Evolutionary conservation across 1,139 yeast genomes (phyloP), one percentile per base, ranked within the genome.

Genomic region (Kluyveromyces sp.): DNA sequence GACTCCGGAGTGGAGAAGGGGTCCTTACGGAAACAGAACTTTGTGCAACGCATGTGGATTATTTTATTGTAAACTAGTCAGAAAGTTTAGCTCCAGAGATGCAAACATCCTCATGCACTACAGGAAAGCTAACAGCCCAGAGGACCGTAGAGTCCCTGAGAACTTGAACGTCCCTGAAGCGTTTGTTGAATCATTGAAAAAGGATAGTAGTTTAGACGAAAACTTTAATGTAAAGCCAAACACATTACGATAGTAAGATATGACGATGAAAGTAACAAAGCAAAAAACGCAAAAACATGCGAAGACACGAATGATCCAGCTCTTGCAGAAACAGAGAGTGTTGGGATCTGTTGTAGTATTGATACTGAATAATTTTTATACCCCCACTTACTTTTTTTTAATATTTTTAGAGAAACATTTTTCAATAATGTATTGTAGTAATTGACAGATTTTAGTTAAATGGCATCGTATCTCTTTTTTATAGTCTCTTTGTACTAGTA

Each of bases 1-100:
- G 46, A 84, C 94, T 0, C 92, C 94, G 1, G 94, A 84, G 62
- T 84, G 94, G 94, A 73, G 94, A 59, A 69, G 86, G 46, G 94
- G 94, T 0, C 94, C 92, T 1, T 78, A 80, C 50, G 90, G 90
- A 0, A 79, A 79, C 6, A 70, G 87, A 49, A 80, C 89, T 0
- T 68, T 84, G 47, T 84, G 94, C 61, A 84, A 84, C 64, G 94
- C 94, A 0, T 85, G 95, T 67, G 95, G 94, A 0, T 69, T 85
- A 50, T 85, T 79, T 61, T 86, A 81, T 59, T 81, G 88, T 28
- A 83, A 84, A 59, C 64, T 83, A 54, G 77, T 78, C 4, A 81
- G 79, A 57, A 74, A 57, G 39, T 61, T 60, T 46, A 59, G 59
- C n/a, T 37, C 41, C 6, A 60, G 55, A 39, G 54, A 56, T 30